phyloP scores from a whole-genome alignment of 2,329 filamentous ascomycete species.

The Claviceps purpurea region DNA sequence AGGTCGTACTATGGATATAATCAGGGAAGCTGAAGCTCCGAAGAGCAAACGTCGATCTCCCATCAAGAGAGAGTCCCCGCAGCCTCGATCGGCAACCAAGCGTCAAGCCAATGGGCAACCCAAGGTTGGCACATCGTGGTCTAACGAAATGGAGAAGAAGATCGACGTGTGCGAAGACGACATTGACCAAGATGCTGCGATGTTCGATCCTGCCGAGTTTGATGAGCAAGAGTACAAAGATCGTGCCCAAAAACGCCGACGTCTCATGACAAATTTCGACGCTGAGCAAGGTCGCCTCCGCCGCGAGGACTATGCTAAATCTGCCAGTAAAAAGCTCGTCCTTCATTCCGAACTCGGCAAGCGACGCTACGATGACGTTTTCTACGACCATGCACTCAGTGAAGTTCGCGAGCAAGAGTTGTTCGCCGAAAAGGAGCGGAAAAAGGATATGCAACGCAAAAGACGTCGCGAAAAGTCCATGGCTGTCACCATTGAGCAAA shows the following conservation, averaged over 20 bases:
- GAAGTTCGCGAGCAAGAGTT: slow-evolving; percentile 85
- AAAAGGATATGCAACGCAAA: slow-evolving; percentile 99
- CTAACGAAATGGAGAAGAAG: slow-evolving; percentile 31
- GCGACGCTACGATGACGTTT: slow-evolving; percentile 59
- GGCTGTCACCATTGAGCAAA: slow-evolving; percentile 82
- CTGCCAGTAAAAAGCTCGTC: slow-evolving; percentile 47
- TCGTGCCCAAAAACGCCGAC: slow-evolving; percentile 50
- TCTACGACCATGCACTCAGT: slow-evolving; percentile 69
- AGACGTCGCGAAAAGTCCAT: slow-evolving; percentile 90
- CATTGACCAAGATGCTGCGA: slow-evolving; percentile 33
- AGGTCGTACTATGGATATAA: slow-evolving; percentile 36
- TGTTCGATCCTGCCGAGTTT: slow-evolving; percentile 29
- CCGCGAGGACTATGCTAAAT: slow-evolving; percentile 44
- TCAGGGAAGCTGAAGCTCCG: slow-evolving; percentile 35
- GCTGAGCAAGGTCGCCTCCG: slow-evolving; percentile 48
- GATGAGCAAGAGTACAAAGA: slow-evolving; percentile 38
- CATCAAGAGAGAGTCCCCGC: slow-evolving; percentile 32
- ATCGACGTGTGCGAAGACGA: slow-evolving; percentile 25
- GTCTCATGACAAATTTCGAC: slow-evolving; percentile 53
- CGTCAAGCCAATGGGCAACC: slow-evolving; percentile 46
- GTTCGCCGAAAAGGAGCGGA: slow-evolving; percentile 92
- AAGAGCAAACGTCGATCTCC: slow-evolving; percentile 39
- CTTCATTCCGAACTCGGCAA: slow-evolving; percentile 59
- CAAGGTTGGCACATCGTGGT: slow-evolving; percentile 51
- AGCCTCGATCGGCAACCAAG: slow-evolving; percentile 38